Percentiles rank a stretch among this genome's conserved stretches.
Evolutionary conservation across 1,139 yeast species (phyloP).

Genomic region (Suzukiozyma palmioleophila): DNA sequence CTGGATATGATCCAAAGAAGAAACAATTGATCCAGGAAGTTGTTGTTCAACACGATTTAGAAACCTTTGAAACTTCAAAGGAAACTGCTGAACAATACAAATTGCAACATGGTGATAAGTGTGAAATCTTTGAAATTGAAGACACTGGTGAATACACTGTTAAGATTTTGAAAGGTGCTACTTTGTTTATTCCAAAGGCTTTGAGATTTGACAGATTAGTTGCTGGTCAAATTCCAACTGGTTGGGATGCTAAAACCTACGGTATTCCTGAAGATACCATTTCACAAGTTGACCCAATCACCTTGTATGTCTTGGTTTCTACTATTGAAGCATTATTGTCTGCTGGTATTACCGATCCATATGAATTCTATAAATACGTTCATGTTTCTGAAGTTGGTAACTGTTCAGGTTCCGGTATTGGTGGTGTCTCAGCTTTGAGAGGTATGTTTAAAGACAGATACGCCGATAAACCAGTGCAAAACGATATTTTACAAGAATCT

Average conservation of each 20-base stretch:
- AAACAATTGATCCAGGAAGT: constrained; percentile 93
- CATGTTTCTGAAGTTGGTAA: constrained; percentile 98
- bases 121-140: constrained; percentile 84
- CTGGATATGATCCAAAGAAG: constrained; percentile 91
- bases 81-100: constrained; percentile 94
- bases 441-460: constrained; percentile 97
- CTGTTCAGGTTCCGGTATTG: constrained; percentile 99
- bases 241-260: constrained; percentile 93
- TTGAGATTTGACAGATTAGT: constrained; percentile 91
- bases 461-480: constrained; percentile 89
- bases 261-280: constrained; percentile 94
- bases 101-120: constrained; percentile 89
- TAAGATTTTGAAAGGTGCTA: constrained; percentile 87
- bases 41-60: constrained; percentile 92
- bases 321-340: constrained; percentile 92
- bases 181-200: constrained; percentile 90
- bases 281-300: constrained; percentile 92
- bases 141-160: constrained; percentile 93
- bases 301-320: constrained; percentile 86
- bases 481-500: constrained; percentile 94
- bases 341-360: constrained; percentile 96
- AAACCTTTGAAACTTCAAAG: constrained; percentile 91
- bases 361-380: constrained; percentile 95
- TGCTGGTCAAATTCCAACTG: constrained; percentile 98
- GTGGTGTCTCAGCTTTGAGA: constrained; percentile 94